A percentile compares a stretch with the other conserved stretches of the same genome.
phyloP scores from a whole-genome alignment of 305 asterid genomes.

The Coffea humblotiana region DNA sequence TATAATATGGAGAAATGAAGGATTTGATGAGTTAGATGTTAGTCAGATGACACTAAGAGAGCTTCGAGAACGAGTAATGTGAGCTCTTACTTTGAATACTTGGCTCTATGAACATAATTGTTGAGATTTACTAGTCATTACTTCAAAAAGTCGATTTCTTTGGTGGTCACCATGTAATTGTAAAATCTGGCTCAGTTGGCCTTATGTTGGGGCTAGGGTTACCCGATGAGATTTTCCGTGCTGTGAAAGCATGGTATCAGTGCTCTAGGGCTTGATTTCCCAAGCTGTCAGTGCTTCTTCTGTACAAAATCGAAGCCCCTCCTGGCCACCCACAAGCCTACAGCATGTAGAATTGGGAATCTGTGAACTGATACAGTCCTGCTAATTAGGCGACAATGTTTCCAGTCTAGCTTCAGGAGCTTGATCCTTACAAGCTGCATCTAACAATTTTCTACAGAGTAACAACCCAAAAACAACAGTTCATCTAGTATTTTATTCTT shows the following conservation, averaged over 20 bases:
- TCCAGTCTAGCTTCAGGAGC: not conserved
- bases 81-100: conserved; percentile 32
- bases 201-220: not conserved
- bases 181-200: not conserved
- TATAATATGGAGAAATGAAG: conserved; percentile 89
- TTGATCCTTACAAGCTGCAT: too few relatives aligned
- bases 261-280: not conserved
- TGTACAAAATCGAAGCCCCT: not conserved
- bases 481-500: too few relatives aligned
- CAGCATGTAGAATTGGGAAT: too few relatives aligned
- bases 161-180: not conserved
- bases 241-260: not conserved
- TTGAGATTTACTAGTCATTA: not conserved
- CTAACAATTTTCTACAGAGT: too few relatives aligned
- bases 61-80: conserved; percentile 93
- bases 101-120: not conserved
- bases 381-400: not conserved
- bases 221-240: not conserved
- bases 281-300: not conserved
- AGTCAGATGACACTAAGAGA: conserved; percentile 56
- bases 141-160: not conserved
- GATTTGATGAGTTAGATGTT: conserved; percentile 50
- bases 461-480: too few relatives aligned
- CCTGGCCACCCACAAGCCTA: too few relatives aligned
- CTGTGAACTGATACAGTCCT: too few relatives aligned